Evolutionary conservation across 2,329 filamentous ascomycete genomes (phyloP), one percentile per base, ranked within the genome.

Genomic region (Aaosphaeria arxii): DNA sequence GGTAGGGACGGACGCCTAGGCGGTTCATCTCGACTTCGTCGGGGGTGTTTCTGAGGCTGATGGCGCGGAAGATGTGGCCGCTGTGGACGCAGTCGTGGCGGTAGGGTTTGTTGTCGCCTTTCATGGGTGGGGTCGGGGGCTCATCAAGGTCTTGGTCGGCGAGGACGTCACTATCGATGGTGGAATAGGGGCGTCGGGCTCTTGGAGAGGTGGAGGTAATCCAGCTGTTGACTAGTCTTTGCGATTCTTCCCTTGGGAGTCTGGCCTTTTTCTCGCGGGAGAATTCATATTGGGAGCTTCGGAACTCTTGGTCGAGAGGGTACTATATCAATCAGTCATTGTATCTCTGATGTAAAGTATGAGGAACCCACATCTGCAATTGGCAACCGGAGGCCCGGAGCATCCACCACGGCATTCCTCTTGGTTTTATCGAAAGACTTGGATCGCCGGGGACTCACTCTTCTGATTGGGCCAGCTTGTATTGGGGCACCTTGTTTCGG

Each of bases 81-180:
- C n/a, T 9, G n/a, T 36, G 7, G 33, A 36, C n/a, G 4, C 33
- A 36, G 17, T 24, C 17, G 17, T 24, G 17, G n/a, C n/a, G 33
- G 33, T 36, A 36, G n/a, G 7, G 7, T 9, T 36, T 9, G 9
- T 36, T 9, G 17, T 47, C 40, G 17, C 17, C 17, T 17, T 43
- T 47, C 30, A 40, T 31, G 9, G 28, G 45, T 11, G 45, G 45
- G 24, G 40, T 13, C 4, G 45, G 45, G 24, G 45, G 30, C 11
- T 9, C 9, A 2, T 35, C 39, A 3, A 40, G 31, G 17, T 46
- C 11, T 38, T 39, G 45, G 9, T 47, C 45, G 7, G 30, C 30
- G 17, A 43, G 45, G 9, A 47, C 40, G 9, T 11, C 45, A 6
- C 13, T 24, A 13, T 47, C 40, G 31, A 41, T 17, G 5, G 13